These are phyloP conservation scores for Linnemannia schmuckeri DNA, from an alignment of 192 early-diverging fungal genomes.

Conservation along the genomic window DNA sequence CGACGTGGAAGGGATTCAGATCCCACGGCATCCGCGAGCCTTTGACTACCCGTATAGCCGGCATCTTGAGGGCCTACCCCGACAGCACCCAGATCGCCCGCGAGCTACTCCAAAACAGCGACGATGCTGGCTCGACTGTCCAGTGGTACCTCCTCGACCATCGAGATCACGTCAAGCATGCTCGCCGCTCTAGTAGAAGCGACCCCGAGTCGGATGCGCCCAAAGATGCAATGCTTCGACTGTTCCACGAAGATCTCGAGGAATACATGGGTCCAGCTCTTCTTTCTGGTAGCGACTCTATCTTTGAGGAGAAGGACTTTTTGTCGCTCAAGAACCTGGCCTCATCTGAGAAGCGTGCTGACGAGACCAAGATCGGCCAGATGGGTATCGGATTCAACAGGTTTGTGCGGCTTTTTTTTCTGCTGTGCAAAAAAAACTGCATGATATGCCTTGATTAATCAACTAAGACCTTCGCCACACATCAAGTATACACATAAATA, in stretches of 20 bases:
- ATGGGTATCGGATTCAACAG: constrained; percentile 53
- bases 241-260: constrained; percentile 15
- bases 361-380: constrained; percentile 38
- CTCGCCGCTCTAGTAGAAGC: neutral
- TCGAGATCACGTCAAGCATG: neutral
- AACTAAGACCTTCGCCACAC: too few species aligned
- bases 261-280: constrained; percentile 32
- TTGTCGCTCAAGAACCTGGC: constrained; percentile 18
- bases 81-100: constrained; percentile 50
- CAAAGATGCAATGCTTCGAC: neutral
- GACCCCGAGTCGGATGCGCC: too few species aligned
- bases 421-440: neutral
- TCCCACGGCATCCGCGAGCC: constrained; percentile 28
- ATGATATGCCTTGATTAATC: too few species aligned
- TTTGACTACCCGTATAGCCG: constrained; percentile 25
- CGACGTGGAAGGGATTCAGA: neutral
- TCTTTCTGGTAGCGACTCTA: constrained; percentile 28
- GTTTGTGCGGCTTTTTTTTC: neutral
- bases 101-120: constrained; percentile 30
- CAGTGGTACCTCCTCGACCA: constrained; percentile 46
- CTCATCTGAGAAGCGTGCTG: constrained; percentile 10
- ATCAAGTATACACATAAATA: too few species aligned
- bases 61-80: constrained; percentile 48
- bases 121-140: constrained; percentile 6
- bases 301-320: constrained; percentile 28